Conservation (phyloP, 441 rosid species). For the Croton laevigatus region DNA sequence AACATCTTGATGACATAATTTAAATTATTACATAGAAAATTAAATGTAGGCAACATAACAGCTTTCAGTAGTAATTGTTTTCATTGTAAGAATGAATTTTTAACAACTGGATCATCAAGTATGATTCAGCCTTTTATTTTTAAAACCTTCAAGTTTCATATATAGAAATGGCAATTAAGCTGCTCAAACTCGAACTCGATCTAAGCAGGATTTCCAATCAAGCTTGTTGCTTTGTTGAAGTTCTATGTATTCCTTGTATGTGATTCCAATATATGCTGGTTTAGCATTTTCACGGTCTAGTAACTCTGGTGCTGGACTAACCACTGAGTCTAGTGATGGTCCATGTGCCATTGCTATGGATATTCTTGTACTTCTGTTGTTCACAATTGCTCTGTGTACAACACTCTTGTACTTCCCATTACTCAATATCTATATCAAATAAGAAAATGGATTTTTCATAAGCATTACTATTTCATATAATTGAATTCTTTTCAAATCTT, state of each 20-base stretch:
- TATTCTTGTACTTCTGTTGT: conserved; percentile 34
- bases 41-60: too few species aligned
- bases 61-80: background rate
- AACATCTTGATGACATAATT: too few species aligned
- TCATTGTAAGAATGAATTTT: background rate
- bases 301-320: conserved; percentile 36
- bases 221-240: conserved; percentile 42
- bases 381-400: conserved; percentile 46
- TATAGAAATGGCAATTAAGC: background rate
- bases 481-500: too few species aligned
- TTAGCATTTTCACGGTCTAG: conserved; percentile 11
- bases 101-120: background rate
- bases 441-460: background rate
- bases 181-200: conserved; percentile 20
- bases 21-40: too few species aligned
- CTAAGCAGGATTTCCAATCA: conserved; percentile 34
- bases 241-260: conserved; percentile 35
- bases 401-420: conserved; percentile 56
- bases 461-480: too few species aligned
- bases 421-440: conserved; percentile 33
- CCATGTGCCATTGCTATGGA: conserved; percentile 38
- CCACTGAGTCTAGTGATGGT: conserved; percentile 41
- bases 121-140: background rate
- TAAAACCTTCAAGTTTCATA: background rate
- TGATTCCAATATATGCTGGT: conserved; percentile 34